Evolutionary conservation across 768 basidiomycete genomes (phyloP).

Genomic region (Podaxis sp.): DNA sequence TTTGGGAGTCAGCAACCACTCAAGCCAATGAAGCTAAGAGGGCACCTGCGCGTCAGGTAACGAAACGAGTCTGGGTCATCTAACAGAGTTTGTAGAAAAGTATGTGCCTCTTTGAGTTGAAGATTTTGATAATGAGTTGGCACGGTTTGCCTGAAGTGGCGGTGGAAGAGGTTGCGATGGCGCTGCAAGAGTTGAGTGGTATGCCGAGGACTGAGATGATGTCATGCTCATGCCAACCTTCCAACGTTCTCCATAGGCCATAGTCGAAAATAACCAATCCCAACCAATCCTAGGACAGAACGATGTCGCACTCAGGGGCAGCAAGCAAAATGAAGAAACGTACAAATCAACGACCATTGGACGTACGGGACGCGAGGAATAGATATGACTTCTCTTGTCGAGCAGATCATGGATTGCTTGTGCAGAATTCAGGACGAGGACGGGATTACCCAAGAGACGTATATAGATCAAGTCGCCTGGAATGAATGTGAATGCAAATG

Average conservation of each 20-base stretch:
- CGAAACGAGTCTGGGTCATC: slow-evolving; percentile 34
- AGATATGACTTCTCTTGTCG: slow-evolving; percentile 42
- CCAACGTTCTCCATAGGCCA: slow-evolving; percentile 23
- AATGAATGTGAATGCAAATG: slow-evolving; percentile 5
- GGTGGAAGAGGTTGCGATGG: slow-evolving; percentile 37
- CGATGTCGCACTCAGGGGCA: neutral
- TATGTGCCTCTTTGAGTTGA: slow-evolving; percentile 34
- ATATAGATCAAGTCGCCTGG: slow-evolving; percentile 13
- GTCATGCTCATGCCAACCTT: slow-evolving; percentile 17
- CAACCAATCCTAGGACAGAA: slow-evolving; percentile 39
- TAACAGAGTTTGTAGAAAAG: slow-evolving; percentile 35
- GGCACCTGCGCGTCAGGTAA: slow-evolving; percentile 35
- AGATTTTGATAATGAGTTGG: slow-evolving; percentile 25
- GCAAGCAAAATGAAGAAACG: slow-evolving; percentile 14
- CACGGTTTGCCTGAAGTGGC: slow-evolving; percentile 31
- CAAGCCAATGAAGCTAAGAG: neutral
- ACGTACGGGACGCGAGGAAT: slow-evolving; percentile 40
- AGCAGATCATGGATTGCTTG: slow-evolving; percentile 40
- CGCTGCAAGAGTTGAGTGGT: slow-evolving; percentile 29
- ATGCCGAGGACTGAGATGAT: neutral
- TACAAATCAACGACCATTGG: slow-evolving; percentile 46
- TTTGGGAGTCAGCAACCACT: neutral
- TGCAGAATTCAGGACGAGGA: slow-evolving; percentile 45
- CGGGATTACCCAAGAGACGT: slow-evolving; percentile 34
- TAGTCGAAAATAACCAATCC: slow-evolving; percentile 43